Base-by-base conservation (phyloP, 352 stramenopile species). In the Globisporangium nunn region DNA sequence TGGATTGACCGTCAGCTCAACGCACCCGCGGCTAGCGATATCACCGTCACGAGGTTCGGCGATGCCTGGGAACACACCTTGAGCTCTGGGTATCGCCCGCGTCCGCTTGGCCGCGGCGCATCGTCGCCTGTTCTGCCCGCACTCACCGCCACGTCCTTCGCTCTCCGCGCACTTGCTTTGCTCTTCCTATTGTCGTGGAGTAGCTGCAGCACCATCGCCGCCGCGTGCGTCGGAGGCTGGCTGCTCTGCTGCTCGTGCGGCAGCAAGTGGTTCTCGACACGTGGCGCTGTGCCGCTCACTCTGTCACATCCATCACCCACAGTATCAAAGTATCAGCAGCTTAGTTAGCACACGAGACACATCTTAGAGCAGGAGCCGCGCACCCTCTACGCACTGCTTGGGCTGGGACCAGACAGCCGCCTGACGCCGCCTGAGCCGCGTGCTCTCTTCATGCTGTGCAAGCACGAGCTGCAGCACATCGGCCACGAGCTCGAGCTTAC, bases 361-460 rank as follows among this genome's bases (percentile, higher is more conserved):
- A 67, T 52, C 23, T 12, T 35, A 15, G 18, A n/a, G 2, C 5
- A 14, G 7, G 7, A 8, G 15, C 6, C 15, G 58, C 64, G 5
- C 44, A 68, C 66, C 67, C 54, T 39, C 61, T 61, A 60, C 64
- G 5, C 44, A 68, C 66, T 68, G 52, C 37, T 63, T 61, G 11
- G 75, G 78, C 14, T 74, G 66, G 5, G 64, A 71, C 81, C 78
- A 91, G 17, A 87, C 72, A 10, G 75, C 64, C 17, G 85, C 70
- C 43, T 87, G 66, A 12, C 71, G 67, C 11, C 76, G 62, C 52
- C 72, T 70, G 15, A 59, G 59, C 37, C 68, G 61, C 54, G 73
- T 59, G 29, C 66, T 66, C 48, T 86, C 74, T 40, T 70, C 62
- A 43, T 84, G 77, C 50, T 82, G 81, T 47, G 76, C 64, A 5